Conservation (phyloP, 192 early-diverging fungal species). For the Rhizophagus clarus region DNA sequence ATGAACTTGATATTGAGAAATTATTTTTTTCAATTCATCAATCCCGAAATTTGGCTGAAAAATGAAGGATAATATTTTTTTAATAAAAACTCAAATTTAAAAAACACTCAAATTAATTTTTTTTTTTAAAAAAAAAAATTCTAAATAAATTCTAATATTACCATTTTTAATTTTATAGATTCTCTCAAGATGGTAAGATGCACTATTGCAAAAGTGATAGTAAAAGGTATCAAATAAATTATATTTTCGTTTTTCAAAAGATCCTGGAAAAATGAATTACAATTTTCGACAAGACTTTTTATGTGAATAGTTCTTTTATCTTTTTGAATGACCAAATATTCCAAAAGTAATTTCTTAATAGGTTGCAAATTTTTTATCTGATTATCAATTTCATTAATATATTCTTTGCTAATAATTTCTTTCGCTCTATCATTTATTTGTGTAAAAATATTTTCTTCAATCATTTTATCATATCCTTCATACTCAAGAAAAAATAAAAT, state of each 20-base stretch:
- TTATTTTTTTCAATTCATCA: not conserved
- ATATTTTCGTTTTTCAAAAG: not conserved
- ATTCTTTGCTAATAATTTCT: too few species aligned
- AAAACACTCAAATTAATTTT: too few species aligned
- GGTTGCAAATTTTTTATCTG: not conserved
- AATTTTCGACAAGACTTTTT: too few species aligned
- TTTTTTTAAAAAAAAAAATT: too few species aligned
- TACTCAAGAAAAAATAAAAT: too few species aligned
- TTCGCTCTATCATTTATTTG: too few species aligned
- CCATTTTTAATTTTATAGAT: not conserved
- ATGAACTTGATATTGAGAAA: not conserved
- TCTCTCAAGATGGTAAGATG: not conserved
- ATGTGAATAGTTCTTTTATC: not conserved
- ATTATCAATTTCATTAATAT: too few species aligned
- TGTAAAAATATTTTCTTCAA: too few species aligned
- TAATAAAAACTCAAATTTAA: too few species aligned
- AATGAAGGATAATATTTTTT: too few species aligned
- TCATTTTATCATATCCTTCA: too few species aligned
- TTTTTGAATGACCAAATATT: not conserved
- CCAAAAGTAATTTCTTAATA: not conserved
- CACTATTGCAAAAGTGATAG: not conserved
- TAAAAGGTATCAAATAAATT: not conserved
- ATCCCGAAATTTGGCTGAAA: too few species aligned
- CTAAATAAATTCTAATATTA: not conserved
- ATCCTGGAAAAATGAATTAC: not conserved